These are phyloP conservation scores for Moesziomyces aphidis DNA, from an alignment of 1,284 basidiomycete species.

Conservation along the genomic window DNA sequence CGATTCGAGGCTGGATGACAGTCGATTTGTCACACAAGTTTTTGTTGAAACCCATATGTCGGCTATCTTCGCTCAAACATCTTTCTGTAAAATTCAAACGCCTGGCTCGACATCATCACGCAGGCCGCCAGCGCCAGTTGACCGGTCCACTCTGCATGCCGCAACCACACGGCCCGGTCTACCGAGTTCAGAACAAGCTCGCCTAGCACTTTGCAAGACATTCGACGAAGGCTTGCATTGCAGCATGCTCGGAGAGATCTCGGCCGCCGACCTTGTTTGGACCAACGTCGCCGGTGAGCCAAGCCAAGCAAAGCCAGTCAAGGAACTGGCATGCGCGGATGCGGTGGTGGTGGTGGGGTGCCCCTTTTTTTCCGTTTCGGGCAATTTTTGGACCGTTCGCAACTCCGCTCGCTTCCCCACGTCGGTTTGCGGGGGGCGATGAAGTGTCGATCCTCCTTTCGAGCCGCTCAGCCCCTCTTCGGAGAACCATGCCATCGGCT, in stretches of 20 bases:
- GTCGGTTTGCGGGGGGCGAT: not conserved
- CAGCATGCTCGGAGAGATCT: too few species aligned
- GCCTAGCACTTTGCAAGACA: not conserved
- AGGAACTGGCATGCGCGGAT: not conserved
- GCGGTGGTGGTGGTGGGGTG: not conserved
- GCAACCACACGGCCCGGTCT: not conserved
- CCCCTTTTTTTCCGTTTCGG: conserved; percentile 8
- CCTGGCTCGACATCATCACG: conserved; percentile 11
- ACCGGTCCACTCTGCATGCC: conserved; percentile 18
- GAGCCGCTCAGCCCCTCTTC: not conserved
- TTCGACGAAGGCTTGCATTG: not conserved
- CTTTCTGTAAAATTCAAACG: not conserved
- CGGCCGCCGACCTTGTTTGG: too few species aligned
- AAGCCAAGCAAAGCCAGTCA: not conserved
- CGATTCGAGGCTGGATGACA: not conserved
- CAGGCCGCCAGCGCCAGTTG: conserved; percentile 8
- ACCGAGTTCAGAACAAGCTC: not conserved
- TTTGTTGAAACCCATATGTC: not conserved
- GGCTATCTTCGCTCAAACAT: conserved; percentile 3
- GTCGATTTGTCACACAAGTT: conserved; percentile 14
- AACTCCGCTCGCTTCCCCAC: not conserved
- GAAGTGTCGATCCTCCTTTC: not conserved
- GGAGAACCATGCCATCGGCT: too few species aligned
- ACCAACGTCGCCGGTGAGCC: not conserved
- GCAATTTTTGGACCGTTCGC: not conserved